Evolutionary conservation across 306 rosid species (phyloP), one percentile per base, ranked within the genome.

Genomic region (Prunus salicina): DNA sequence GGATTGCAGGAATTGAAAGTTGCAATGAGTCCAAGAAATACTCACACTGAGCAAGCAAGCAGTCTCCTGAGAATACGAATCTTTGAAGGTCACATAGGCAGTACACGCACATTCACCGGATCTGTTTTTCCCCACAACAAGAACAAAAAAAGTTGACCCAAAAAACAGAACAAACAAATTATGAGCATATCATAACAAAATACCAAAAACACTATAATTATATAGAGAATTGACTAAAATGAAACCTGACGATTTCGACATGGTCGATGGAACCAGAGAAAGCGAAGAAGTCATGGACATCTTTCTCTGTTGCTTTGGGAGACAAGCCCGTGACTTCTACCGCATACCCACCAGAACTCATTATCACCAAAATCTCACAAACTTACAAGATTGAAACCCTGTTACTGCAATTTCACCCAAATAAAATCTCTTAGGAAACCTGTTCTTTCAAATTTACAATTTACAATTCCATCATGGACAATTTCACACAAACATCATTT

Each of bases 11-110:
- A 20, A 22, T 22, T 6, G 5, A 3, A 9, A 38, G 50, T 9
- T 5, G 24, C 32, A 8, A 3, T 16, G 64, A 45, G 25, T 41
- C 7, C 2, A 67, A 34, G 43, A 75, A 65, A 70, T 69, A 84
- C 98, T 86, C 86, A 89, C 98, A 79, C 96, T 92, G 72, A 95
- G 93, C 88, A 95, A 84, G 86, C 96, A 92, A 67, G 98, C 96
- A 81, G 98, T 95, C 71, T 92, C 92, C 82, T 81, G 95, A 80
- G 97, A 88, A 83, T 95, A 86, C 3, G 92, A 83, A 86, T 95
- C 93, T 81, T 88, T 90, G 85, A 92, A 95, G 8, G 95, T 85
- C 86, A 91, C 97, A 81, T 91, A 94, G 24, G 93, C 96, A 45
- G 97, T 85, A 52, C 90, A 89, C 3, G 93, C 98, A 47, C 78